phyloP scores from a whole-genome alignment of 805 yeast genomes.

The Sugiyamaella chiloensis region DNA sequence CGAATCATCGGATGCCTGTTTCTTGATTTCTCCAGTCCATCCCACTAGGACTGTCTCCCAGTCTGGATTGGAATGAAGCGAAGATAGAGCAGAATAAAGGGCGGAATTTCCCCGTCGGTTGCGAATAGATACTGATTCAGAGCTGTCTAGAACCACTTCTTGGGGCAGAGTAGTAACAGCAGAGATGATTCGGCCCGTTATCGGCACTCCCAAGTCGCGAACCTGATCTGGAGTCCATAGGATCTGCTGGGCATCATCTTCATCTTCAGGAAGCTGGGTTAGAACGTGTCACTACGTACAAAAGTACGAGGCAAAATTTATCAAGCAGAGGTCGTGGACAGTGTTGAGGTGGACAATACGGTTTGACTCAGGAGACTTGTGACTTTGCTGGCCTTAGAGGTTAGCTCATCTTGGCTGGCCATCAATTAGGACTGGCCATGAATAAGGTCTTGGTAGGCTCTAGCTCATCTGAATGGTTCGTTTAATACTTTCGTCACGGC shows the following conservation, averaged over 20 bases:
- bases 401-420: too few species aligned
- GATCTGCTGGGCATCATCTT: background rate
- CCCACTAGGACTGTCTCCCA: slow-evolving; percentile 90
- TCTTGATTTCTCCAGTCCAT: slow-evolving; percentile 88
- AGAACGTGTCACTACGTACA: too few species aligned
- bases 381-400: too few species aligned
- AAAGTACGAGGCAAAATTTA: too few species aligned
- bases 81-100: slow-evolving; percentile 68
- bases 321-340: too few species aligned
- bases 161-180: slow-evolving; percentile 69
- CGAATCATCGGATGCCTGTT: slow-evolving; percentile 13
- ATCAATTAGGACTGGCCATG: too few species aligned
- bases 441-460: too few species aligned
- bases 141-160: slow-evolving; percentile 41
- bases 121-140: slow-evolving; percentile 6
- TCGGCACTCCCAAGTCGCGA: slow-evolving; percentile 14
- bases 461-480: too few species aligned
- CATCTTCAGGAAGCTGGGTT: slow-evolving; percentile 1
- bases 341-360: too few species aligned
- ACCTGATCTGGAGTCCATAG: slow-evolving; percentile 8
- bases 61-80: slow-evolving; percentile 57
- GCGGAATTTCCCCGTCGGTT: slow-evolving; percentile 76
- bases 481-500: too few species aligned
- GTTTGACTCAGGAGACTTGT: too few species aligned
- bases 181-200: slow-evolving; percentile 65